These are phyloP conservation scores for Cercospora sp. DNA, from an alignment of 2,329 filamentous ascomycete species.

Conservation along the genomic window DNA sequence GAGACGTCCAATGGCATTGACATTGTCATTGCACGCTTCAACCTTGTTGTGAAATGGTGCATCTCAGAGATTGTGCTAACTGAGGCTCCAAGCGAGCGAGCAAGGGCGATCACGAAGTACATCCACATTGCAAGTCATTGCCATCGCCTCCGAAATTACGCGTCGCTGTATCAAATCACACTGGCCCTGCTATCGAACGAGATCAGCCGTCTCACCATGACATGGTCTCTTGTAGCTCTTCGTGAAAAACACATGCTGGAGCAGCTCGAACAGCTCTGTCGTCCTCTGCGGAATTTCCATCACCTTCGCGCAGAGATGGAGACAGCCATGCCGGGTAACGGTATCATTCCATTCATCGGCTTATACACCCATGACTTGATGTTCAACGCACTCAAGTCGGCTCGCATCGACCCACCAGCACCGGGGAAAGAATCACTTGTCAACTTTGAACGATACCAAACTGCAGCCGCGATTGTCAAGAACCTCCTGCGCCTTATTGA, in stretches of 20 bases:
- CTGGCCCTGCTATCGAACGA: conserved; percentile 76
- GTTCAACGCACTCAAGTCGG: conserved; percentile 77
- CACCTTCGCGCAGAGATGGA: conserved; percentile 80
- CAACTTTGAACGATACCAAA: conserved; percentile 81
- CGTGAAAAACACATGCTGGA: conserved; percentile 66
- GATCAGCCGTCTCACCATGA: conserved; percentile 65
- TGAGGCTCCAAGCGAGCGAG: conserved; percentile 68
- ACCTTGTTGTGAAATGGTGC: conserved; percentile 85
- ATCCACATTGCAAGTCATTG: conserved; percentile 80
- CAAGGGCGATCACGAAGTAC: conserved; percentile 74
- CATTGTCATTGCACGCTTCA: conserved; percentile 82
- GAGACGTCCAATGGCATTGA: conserved; percentile 63
- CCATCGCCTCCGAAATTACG: conserved; percentile 75
- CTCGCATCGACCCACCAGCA: conserved; percentile 60
- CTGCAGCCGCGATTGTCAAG: conserved; percentile 75
- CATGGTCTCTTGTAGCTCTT: conserved; percentile 69
- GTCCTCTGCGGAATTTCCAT: conserved; percentile 76
- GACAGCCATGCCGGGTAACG: conserved; percentile 56
- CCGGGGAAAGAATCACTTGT: conserved; percentile 64
- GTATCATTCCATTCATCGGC: conserved; percentile 81
- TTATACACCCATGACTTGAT: conserved; percentile 80
- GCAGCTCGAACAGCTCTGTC: conserved; percentile 71
- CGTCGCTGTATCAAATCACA: conserved; percentile 78
- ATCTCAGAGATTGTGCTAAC: conserved; percentile 78
- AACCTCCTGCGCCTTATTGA: conserved; percentile 76